phyloP scores from a whole-genome alignment of 164 flowering plant genomes.

The Annona squamosa region DNA sequence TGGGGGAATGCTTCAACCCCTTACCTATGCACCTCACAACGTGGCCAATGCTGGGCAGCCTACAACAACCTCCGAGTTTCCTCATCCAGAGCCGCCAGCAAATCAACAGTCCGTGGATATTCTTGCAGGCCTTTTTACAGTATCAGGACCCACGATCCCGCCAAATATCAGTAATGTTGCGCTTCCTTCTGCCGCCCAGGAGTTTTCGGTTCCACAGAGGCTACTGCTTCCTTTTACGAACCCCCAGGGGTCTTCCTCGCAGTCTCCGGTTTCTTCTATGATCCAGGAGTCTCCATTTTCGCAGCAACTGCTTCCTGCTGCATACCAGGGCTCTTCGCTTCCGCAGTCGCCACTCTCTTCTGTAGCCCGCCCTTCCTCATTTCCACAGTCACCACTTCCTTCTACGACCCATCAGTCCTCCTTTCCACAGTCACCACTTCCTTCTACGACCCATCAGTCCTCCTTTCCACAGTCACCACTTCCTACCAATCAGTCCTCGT shows the following conservation, averaged over 20 bases:
- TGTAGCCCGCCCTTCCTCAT: no score
- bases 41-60: constrained; percentile 22
- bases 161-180: background rate
- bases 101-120: background rate
- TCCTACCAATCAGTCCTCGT: no score
- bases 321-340: constrained; percentile 31
- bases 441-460: no score
- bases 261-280: no score
- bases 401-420: no score
- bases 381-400: no score
- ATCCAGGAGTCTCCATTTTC: no score
- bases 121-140: background rate
- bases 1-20: constrained; percentile 42
- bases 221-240: no score
- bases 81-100: background rate
- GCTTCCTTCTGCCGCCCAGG: background rate
- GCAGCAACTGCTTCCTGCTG: constrained; percentile 24
- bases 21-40: constrained; percentile 25
- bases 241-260: no score
- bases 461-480: no score
- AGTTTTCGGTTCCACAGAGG: constrained; percentile 16
- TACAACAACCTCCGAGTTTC: constrained; percentile 29
- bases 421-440: no score
- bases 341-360: no score
- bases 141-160: background rate